Conservation (phyloP, 306 rosid genomes). For the Echinosophora koreensis region DNA sequence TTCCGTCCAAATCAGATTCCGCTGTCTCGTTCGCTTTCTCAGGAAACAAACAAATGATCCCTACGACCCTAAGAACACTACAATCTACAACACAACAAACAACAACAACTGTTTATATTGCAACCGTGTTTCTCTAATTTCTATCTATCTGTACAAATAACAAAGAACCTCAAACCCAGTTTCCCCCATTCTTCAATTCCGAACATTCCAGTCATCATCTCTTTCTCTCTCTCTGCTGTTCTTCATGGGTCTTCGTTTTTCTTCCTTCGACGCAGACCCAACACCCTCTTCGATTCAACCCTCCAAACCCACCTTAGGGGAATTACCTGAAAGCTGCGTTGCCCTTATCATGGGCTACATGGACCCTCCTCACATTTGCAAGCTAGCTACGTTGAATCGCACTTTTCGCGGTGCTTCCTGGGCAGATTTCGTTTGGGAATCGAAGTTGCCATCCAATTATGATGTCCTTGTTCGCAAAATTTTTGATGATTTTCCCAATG, state of each 20-base stretch:
- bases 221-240: neutral
- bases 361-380: conserved; percentile 88
- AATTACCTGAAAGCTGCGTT: conserved; percentile 82
- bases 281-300: conserved; percentile 28
- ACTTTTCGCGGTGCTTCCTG: conserved; percentile 84
- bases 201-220: neutral
- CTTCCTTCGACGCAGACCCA: conserved; percentile 38
- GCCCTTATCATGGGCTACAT: conserved; percentile 68
- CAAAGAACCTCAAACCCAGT: neutral
- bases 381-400: conserved; percentile 71
- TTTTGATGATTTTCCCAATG: conserved; percentile 52
- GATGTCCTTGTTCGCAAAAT: conserved; percentile 49
- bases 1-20: conserved; percentile 50
- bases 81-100: neutral
- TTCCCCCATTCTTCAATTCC: neutral
- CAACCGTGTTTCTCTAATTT: too few species aligned
- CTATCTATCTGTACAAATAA: too few species aligned
- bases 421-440: conserved; percentile 95
- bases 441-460: conserved; percentile 82
- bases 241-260: conserved; percentile 57
- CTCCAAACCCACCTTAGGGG: conserved; percentile 62
- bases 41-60: conserved; percentile 50
- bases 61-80: neutral
- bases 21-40: conserved; percentile 54
- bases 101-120: neutral